Evolutionary conservation across 169 alveolate genomes (phyloP).

Genomic region (Babesia bovis): DNA sequence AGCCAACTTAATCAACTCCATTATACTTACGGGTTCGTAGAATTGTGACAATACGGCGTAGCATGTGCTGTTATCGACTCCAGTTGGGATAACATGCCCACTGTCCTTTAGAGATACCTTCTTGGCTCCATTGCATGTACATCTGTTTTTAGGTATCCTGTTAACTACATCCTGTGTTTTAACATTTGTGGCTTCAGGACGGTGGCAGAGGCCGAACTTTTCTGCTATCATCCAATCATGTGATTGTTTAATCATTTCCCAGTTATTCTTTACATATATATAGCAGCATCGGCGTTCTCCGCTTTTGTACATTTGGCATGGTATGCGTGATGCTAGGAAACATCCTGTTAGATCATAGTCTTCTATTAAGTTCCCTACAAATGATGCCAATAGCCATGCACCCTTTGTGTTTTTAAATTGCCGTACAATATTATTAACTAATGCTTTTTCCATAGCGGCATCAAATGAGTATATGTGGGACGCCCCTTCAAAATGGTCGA

Average conservation of each 20-base stretch:
- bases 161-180: not conserved
- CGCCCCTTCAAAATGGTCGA: constrained; percentile 80
- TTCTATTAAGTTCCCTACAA: constrained; percentile 70
- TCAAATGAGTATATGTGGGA: constrained; percentile 85
- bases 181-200: not conserved
- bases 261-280: constrained; percentile 78
- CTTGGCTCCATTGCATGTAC: not conserved
- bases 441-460: constrained; percentile 85
- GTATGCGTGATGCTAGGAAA: constrained; percentile 69
- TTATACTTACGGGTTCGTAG: constrained; percentile 40
- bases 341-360: constrained; percentile 70
- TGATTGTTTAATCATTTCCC: constrained; percentile 63
- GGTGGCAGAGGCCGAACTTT: not conserved
- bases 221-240: constrained; percentile 1
- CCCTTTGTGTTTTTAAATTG: constrained; percentile 66
- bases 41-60: constrained; percentile 11
- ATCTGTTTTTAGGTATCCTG: not conserved
- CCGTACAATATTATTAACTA: constrained; percentile 76
- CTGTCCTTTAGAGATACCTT: constrained; percentile 63
- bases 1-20: constrained; percentile 54
- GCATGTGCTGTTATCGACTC: constrained; percentile 55
- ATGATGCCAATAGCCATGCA: constrained; percentile 74
- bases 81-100: no score
- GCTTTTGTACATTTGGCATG: constrained; percentile 81
- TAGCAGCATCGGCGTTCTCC: constrained; percentile 82